Evolutionary conservation across 768 basidiomycete species (phyloP).

Genomic region (Exidia glandulosa): DNA sequence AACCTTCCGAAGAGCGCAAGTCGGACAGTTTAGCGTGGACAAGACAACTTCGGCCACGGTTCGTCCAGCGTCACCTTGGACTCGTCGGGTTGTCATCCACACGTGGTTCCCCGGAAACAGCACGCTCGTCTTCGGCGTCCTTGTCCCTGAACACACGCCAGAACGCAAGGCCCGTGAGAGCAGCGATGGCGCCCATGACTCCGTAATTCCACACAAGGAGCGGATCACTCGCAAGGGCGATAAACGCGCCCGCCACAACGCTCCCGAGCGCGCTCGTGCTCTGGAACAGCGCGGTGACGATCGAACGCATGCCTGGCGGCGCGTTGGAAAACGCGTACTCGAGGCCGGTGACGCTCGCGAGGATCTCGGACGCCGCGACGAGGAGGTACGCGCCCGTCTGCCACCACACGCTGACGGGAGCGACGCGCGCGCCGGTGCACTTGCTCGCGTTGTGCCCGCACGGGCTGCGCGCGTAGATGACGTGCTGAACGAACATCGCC

Average conservation of each 20-base stretch:
- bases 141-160: neutral
- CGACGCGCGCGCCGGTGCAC: constrained; percentile 37
- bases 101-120: too few species aligned
- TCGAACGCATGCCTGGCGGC: constrained; percentile 10
- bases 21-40: too few species aligned
- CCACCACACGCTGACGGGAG: constrained; percentile 60
- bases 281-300: neutral
- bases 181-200: neutral
- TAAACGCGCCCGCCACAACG: neutral
- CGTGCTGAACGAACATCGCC: constrained; percentile 50
- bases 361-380: constrained; percentile 21
- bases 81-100: too few species aligned
- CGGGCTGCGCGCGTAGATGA: constrained; percentile 24
- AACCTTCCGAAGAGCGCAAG: too few species aligned
- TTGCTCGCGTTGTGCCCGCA: constrained; percentile 40
- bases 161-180: neutral
- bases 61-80: too few species aligned
- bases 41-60: too few species aligned
- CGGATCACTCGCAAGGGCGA: constrained; percentile 14
- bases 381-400: constrained; percentile 48
- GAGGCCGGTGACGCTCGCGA: constrained; percentile 17
- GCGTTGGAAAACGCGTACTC: constrained; percentile 20
- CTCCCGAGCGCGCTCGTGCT: neutral
- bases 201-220: constrained; percentile 12
- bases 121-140: neutral